These are phyloP conservation scores for Oryza officinalis DNA, from an alignment of 176 grass and related monocot genomes.

Conservation along the genomic window DNA sequence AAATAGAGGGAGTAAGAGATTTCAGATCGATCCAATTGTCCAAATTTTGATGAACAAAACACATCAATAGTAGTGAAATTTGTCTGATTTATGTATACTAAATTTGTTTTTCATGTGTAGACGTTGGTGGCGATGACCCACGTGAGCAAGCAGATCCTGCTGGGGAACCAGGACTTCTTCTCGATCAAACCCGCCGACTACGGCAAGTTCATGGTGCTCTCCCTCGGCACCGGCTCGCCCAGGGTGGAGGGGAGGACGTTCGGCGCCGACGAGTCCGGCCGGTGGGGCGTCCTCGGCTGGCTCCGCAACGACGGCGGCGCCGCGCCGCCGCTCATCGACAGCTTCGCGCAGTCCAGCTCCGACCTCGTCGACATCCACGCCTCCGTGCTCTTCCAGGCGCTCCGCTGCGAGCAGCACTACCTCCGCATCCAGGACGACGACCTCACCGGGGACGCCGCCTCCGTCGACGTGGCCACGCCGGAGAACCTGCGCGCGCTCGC, in stretches of 20 bases:
- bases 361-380: constrained; percentile 72
- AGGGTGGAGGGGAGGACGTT: constrained; percentile 42
- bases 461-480: constrained; percentile 33
- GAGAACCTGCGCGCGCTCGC: constrained; percentile 46
- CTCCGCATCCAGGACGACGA: constrained; percentile 62
- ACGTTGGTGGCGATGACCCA: constrained; percentile 59
- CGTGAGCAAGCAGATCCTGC: constrained; percentile 53
- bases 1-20: no score
- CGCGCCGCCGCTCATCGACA: constrained; percentile 53
- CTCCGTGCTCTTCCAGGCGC: constrained; percentile 53
- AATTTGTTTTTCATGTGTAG: not conserved
- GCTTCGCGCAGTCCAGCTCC: constrained; percentile 54
- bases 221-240: constrained; percentile 45
- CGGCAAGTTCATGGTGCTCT: constrained; percentile 56
- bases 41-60: no score
- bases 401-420: constrained; percentile 34
- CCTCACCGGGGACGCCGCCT: constrained; percentile 24
- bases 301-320: constrained; percentile 36
- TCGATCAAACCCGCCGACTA: constrained; percentile 37
- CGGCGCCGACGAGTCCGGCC: constrained; percentile 4
- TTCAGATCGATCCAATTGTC: no score
- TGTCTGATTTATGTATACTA: no score
- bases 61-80: no score
- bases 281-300: constrained; percentile 65
- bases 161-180: constrained; percentile 40